phyloP scores from a whole-genome alignment of 2,329 filamentous ascomycete genomes.

The Chaetothyriales sp. region DNA sequence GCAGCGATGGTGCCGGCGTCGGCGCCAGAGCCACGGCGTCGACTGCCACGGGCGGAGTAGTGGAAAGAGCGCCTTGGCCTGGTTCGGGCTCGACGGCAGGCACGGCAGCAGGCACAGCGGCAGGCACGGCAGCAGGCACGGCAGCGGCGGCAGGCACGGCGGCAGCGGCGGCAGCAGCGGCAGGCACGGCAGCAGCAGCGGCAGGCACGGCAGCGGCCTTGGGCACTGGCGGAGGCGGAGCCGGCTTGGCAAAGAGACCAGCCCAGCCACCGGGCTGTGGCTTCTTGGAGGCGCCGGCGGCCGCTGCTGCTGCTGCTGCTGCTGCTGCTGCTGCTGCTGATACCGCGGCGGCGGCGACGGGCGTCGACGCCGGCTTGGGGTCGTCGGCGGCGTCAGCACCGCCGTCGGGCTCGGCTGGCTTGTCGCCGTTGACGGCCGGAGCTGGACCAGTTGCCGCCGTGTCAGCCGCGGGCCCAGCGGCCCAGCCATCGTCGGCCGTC shows the following conservation, averaged over 20 bases:
- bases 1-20: conserved; percentile 23
- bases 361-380: conserved; percentile 13
- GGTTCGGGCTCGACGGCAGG: conserved; percentile 8
- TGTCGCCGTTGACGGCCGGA: conserved; percentile 8
- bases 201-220: conserved; percentile 20
- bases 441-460: conserved; percentile 18
- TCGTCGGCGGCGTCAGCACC: conserved; percentile 22
- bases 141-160: conserved; percentile 30
- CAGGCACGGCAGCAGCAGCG: too few species aligned
- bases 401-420: conserved; percentile 18
- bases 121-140: too few species aligned
- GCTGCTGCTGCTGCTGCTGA: neutral
- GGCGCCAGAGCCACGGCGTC: conserved; percentile 21
- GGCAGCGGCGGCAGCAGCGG: too few species aligned
- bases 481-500: conserved; percentile 20
- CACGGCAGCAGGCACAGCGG: conserved; percentile 3
- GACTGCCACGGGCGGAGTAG: conserved; percentile 4
- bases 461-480: conserved; percentile 17
- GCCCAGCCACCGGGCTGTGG: conserved; percentile 42
- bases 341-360: too few species aligned
- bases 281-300: neutral
- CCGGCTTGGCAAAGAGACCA: conserved; percentile 56
- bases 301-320: conserved; percentile 4
- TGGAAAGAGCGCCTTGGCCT: conserved; percentile 3
- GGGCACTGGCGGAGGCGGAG: conserved; percentile 29